Base-by-base conservation (phyloP, 75 land plant genomes). In the Cryptomeria japonica region DNA sequence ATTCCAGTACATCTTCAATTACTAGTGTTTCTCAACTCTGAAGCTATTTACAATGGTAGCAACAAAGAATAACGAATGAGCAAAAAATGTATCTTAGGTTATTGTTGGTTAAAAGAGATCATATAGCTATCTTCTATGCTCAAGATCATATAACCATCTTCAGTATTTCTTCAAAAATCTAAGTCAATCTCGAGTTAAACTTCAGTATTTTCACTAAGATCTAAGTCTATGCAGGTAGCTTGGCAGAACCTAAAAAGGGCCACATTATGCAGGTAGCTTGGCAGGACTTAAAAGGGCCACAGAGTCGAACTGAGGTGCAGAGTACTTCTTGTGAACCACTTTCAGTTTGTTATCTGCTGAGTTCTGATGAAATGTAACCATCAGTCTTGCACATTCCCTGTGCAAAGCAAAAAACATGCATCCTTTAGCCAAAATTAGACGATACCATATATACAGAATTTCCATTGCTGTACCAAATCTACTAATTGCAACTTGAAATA, bases 341-440 rank as follows among this genome's bases (percentile, higher is more conserved):
- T 28, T 58, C 9, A 89, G 51, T 85, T 76, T 80, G 10, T 32
- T 55, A 41, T 88, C 90, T 0, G 10, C 12, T 6, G 86, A 86
- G 41, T 55, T 79, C 46, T 49, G n/a, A 31, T 89, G 90, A 51
- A 89, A 58, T 36, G 36, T 31, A 8, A 88, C 72, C 90, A 89
- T 88, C 90, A 88, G 37, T 37, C 25, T 53, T 10, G 55, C 90
- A 88, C 90, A 89, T 58, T 88, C 90, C 85, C 90, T 89, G 90
- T 34, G 80, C 55, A 72, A 42, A 75, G 32, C n/a, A 64, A 25
- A 64, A 64, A 8, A 2, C 55, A 22, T 64, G 16, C 55, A 22
- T 64, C n/a, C 6, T 25, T 7, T 25, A 64, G 28, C 2, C 5
- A 61, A 61, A 61, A 18, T 58, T 58, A n/a, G 13, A 49, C 51